phyloP scores from a whole-genome alignment of 1,139 yeast species.

The Meyerozyma guilliermondii region DNA sequence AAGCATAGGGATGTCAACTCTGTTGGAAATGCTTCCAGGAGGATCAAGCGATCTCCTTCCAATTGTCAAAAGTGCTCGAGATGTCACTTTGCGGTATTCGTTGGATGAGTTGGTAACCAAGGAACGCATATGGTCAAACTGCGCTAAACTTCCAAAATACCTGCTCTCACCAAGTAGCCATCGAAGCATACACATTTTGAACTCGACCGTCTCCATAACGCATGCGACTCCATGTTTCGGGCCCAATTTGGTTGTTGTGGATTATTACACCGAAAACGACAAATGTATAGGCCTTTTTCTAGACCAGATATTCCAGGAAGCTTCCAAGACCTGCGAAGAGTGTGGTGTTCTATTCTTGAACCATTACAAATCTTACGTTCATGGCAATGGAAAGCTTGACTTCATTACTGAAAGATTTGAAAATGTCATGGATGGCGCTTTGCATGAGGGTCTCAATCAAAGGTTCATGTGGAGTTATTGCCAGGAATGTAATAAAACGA shows the following conservation, averaged over 20 bases:
- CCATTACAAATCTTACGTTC: conserved; percentile 86
- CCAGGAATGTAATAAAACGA: conserved; percentile 65
- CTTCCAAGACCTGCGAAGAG: conserved; percentile 65
- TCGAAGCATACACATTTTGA: conserved; percentile 71
- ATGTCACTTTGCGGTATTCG: conserved; percentile 23
- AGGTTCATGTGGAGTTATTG: conserved; percentile 93
- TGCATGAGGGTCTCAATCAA: conserved; percentile 39
- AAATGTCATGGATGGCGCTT: conserved; percentile 54
- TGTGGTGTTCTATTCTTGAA: conserved; percentile 71
- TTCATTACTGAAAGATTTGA: conserved; percentile 60
- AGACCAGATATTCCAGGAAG: conserved; percentile 73
- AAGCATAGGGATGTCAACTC: conserved; percentile 17
- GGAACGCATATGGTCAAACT: conserved; percentile 37
- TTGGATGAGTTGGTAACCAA: conserved; percentile 27
- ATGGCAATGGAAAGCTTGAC: conserved; percentile 80
- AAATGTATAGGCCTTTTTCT: conserved; percentile 85
- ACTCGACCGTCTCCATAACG: conserved; percentile 76
- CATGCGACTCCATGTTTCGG: conserved; percentile 92
- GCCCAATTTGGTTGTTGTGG: conserved; percentile 76
- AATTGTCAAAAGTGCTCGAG: conserved; percentile 33
- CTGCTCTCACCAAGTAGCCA: conserved; percentile 53
- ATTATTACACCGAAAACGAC: conserved; percentile 88
- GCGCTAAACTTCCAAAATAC: conserved; percentile 33
- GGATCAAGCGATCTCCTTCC: conserved; percentile 32
- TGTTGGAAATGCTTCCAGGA: conserved; percentile 24